Evolutionary conservation across 768 basidiomycete species (phyloP), one percentile per base, ranked within the genome.

Genomic region (Rhodosporidiobolus odoratus): DNA sequence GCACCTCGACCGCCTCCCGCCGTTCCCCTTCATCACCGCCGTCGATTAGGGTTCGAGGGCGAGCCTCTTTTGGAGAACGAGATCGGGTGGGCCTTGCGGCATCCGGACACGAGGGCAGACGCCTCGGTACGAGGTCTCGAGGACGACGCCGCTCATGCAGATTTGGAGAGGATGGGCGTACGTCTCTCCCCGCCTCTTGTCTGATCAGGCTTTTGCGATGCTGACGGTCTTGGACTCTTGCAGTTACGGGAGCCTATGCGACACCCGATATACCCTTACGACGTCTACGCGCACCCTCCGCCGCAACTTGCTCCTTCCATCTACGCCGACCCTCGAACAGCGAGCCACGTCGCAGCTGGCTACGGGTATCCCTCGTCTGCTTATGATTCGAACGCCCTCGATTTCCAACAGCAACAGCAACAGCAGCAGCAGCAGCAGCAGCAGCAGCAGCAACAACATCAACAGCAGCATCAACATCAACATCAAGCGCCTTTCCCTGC

Each of bases 141-240:
- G 21, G 66, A 73, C 10, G 74, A 68, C 27, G 60, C 72, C 53
- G 68, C 63, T 2, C 64, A 68, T 58, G 61, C 56, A 1, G 77
- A 77, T 57, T 60, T 77, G 7, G 76, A 76, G 47, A 63, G 66
- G 38, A 77, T 77, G 76, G 75, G 75, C 10, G 76, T 77, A 52
- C 65, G 76, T 72, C 48, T 43, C 38, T 2, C 30, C 27, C 30
- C 8, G n/a, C 34, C 32, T 37, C 34, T 37, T n/a, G 6, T 40
- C 48, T 58, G 3, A 3, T 10, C 12, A 25, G 40, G 25, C 8
- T 2, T 30, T 41, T 6, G 21, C 16, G 21, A 13, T 9, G 12
- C 38, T 58, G 52, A 48, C 32, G 2, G 15, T 6, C 35, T 38
- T 40, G 6, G 8, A 3, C 34, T 5, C 30, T 15, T 16, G 4